Percentiles rank a stretch among this genome's conserved stretches.
phyloP scores from a whole-genome alignment of 257 asterid species.

The Gentiana dahurica region DNA sequence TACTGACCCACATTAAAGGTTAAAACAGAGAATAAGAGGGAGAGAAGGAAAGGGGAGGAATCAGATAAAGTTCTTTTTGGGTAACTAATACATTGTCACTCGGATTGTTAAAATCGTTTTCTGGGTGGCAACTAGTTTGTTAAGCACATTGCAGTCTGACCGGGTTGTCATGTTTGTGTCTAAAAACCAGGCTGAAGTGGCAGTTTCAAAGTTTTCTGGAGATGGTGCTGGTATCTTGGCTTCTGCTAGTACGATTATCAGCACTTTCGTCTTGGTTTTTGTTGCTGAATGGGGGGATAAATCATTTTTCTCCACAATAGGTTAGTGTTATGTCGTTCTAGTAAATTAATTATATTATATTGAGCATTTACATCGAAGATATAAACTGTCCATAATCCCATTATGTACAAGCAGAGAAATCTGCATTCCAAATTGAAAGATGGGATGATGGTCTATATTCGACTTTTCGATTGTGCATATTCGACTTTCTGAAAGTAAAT shows the following conservation, averaged over 20 bases:
- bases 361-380: not conserved
- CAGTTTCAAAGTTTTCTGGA: conserved; percentile 80
- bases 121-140: not conserved
- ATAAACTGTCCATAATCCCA: no score
- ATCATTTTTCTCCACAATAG: conserved; percentile 91
- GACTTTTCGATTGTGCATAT: no score
- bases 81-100: not conserved
- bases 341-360: not conserved
- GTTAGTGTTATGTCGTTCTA: conserved; percentile 19
- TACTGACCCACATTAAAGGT: no score
- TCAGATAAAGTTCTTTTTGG: no score
- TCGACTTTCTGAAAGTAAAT: no score
- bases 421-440: not conserved
- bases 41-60: no score
- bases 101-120: not conserved
- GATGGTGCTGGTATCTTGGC: conserved; percentile 77
- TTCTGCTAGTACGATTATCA: conserved; percentile 64
- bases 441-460: no score
- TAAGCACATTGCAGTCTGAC: conserved; percentile 6
- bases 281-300: conserved; percentile 99
- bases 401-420: not conserved
- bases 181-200: conserved; percentile 67
- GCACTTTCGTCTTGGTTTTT: conserved; percentile 82
- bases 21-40: no score
- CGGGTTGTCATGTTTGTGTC: conserved; percentile 8